Percentiles rank a stretch among this genome's conserved stretches.
phyloP scores from a whole-genome alignment of 345 rosid genomes.

The Raphanus raphanistrum region DNA sequence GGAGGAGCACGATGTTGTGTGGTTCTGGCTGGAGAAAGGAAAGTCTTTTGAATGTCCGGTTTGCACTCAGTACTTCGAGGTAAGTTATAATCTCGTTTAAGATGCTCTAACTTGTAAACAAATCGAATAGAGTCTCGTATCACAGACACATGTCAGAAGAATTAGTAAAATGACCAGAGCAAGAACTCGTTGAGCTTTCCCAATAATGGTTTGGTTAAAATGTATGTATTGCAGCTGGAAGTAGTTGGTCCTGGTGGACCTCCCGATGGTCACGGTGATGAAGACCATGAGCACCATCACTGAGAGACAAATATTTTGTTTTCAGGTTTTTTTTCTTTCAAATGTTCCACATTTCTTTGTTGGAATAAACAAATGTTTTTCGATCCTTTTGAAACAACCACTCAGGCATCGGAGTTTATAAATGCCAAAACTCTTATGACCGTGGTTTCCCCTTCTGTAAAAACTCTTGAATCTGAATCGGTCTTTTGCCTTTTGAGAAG shows the following conservation, averaged over 20 bases:
- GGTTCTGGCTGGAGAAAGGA: conserved; percentile 98
- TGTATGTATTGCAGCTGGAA: conserved; percentile 55
- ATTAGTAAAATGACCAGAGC: background rate
- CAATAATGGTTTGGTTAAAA: background rate
- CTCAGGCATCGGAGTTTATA: background rate
- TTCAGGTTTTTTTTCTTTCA: background rate
- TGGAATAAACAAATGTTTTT: conserved; percentile 24
- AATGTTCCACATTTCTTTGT: background rate
- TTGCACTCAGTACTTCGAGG: conserved; percentile 83
- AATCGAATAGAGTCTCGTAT: background rate
- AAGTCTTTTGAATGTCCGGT: conserved; percentile 81
- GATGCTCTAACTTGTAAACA: background rate
- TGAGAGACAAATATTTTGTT: conserved; percentile 28
- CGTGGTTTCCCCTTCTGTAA: background rate
- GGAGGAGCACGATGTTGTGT: conserved; percentile 94
- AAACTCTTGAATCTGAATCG: background rate
- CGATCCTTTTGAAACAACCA: conserved; percentile 14
- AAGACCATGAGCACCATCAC: conserved; percentile 52
- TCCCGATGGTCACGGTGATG: conserved; percentile 76
- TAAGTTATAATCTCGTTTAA: conserved; percentile 27
- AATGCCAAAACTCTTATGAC: background rate
- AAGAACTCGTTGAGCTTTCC: background rate
- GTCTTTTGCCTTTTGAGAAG: background rate
- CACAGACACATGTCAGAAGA: background rate
- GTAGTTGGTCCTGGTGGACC: conserved; percentile 92